Base-by-base conservation (phyloP, 495 filamentous ascomycete species). In the Glutinoglossum americanum region DNA sequence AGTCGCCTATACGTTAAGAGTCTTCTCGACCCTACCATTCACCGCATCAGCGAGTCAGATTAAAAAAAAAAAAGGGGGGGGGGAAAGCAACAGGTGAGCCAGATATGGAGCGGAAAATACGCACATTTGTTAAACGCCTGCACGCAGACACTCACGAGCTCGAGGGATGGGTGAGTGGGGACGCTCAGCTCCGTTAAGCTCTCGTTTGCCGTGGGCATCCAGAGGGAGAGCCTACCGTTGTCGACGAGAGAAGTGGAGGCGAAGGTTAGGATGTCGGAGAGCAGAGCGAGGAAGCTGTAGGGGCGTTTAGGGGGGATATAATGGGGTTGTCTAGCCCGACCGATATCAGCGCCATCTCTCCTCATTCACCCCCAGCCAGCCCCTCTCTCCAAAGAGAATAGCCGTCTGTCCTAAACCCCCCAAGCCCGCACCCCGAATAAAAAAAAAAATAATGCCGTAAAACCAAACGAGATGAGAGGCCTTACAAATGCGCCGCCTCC, bases 171-270 rank as follows among this genome's bases (percentile, higher is more conserved):
- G 66, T 96, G 87, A 55, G 72, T 77, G 1, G 92, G 92, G 17
- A 93, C 76, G 0, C 77, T 72, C 8, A 95, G 76, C 63, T 89
- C 84, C 10, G 77, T 72, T 10, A 55, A 17, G 54, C 35, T 77
- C 55, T 92, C 87, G 65, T 86, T 90, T 0, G 87, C 80, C 1
- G 89, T 94, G 0, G 92, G 92, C 89, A 97, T 96, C 92, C 92
- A 99, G 73, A 99, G 88, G 9, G 80, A 84, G 1, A 98, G 64
- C 48, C 92, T 73, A 0, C 89, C 93, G 60, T 78, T 71, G 33
- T 85, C 80, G n/a, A 96, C 86, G 3, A 99, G 72, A n/a, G 77
- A 81, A 13, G 74, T 70, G 0, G 80, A 77, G 0, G 89, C 79
- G 64, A 97, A 99, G 25, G 81, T 73, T 11, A 97, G 75, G 49